A percentile compares a stretch with the other conserved stretches of the same genome.
These are phyloP conservation scores for Gossypioides kirkii DNA, from an alignment of 345 rosid species.

Conservation along the genomic window DNA sequence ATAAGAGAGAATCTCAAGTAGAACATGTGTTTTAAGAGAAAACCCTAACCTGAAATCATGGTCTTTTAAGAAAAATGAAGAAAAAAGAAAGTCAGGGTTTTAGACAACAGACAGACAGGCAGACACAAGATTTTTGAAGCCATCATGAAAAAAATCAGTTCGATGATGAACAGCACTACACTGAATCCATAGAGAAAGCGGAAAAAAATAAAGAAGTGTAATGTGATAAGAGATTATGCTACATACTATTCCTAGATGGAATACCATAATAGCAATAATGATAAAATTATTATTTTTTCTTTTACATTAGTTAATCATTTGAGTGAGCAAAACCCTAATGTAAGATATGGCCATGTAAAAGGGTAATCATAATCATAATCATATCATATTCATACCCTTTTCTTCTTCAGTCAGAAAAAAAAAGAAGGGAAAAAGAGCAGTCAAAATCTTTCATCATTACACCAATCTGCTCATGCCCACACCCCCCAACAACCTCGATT, in stretches of 20 bases:
- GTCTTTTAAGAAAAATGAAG: not conserved
- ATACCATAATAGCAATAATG: too few relatives aligned
- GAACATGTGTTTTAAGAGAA: conserved; percentile 6
- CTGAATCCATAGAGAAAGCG: conserved; percentile 26
- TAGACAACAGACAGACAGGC: not conserved
- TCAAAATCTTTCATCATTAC: conserved; percentile 65
- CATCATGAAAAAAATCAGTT: conserved; percentile 32
- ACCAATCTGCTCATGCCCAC: conserved; percentile 45
- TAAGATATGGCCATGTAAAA: not conserved
- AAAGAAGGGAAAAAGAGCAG: conserved; percentile 5
- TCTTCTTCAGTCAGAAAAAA: conserved; percentile 29
- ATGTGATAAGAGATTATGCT: too few relatives aligned
- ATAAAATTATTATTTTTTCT: too few relatives aligned
- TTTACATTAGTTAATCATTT: too few relatives aligned
- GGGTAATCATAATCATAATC: conserved; percentile 33
- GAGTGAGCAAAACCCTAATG: not conserved
- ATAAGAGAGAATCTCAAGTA: not conserved
- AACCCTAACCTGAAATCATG: conserved; percentile 25
- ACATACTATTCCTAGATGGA: too few relatives aligned
- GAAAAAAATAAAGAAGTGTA: not conserved
- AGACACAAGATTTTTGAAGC: conserved; percentile 43
- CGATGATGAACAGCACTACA: conserved; percentile 35
- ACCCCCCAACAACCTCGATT: conserved; percentile 15
- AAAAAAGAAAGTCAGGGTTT: too few relatives aligned
- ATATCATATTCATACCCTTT: conserved; percentile 6